phyloP scores from a whole-genome alignment of 2,329 filamentous ascomycete genomes.

The Sclerotinia spermophila region DNA sequence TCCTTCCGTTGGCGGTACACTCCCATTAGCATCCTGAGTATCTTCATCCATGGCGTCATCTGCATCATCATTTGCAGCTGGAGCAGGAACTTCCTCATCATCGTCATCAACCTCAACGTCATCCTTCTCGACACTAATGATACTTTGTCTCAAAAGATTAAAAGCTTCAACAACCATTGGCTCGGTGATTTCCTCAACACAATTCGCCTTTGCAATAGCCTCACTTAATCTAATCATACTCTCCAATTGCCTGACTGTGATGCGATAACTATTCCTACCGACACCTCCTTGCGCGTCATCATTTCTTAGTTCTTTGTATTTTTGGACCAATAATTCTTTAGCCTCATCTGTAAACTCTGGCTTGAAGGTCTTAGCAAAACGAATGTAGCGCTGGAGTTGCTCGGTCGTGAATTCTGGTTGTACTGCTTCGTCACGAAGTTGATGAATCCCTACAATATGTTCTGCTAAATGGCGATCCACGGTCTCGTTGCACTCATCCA shows the following conservation, averaged over 20 bases:
- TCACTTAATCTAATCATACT: conserved; percentile 93
- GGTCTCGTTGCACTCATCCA: conserved; percentile 92
- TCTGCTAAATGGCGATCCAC: conserved; percentile 88
- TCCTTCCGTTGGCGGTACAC: conserved; percentile 25
- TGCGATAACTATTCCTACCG: conserved; percentile 92
- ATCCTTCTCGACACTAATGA: conserved; percentile 96
- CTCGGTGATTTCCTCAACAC: conserved; percentile 81
- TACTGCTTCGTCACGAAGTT: conserved; percentile 85
- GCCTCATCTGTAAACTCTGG: conserved; percentile 89
- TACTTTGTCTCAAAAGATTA: conserved; percentile 86
- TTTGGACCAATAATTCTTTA: conserved; percentile 77
- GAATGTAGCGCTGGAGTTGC: conserved; percentile 93
- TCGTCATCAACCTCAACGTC: conserved; percentile 63
- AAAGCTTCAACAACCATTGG: conserved; percentile 89
- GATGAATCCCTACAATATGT: conserved; percentile 93
- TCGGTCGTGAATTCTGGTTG: conserved; percentile 94
- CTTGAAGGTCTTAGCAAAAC: conserved; percentile 90
- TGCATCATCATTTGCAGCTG: conserved; percentile 43
- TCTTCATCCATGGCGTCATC: conserved; percentile 50
- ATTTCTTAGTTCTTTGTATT: conserved; percentile 91
- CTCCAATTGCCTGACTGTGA: conserved; percentile 94
- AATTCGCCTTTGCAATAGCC: conserved; percentile 98
- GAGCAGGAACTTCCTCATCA: conserved; percentile 39
- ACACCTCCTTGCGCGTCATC: conserved; percentile 94
- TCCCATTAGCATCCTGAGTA: conserved; percentile 40